phyloP scores from a whole-genome alignment of 768 basidiomycete species.

The Arthromyces matolae region DNA sequence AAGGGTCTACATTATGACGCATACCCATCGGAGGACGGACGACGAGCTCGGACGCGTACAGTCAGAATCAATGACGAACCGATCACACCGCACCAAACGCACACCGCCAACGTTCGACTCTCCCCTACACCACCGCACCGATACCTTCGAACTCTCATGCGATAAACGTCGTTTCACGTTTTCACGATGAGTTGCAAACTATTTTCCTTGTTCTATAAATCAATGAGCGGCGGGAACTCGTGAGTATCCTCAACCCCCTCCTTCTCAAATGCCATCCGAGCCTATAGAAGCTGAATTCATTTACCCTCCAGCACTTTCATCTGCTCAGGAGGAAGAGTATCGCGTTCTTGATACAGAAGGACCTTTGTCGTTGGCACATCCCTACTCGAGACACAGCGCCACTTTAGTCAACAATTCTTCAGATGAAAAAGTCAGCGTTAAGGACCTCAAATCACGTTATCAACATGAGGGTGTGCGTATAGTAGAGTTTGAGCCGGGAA shows the following conservation, averaged over 20 bases:
- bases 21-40: too few relatives aligned
- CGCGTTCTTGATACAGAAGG: constrained; percentile 2
- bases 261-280: constrained; percentile 7
- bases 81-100: too few relatives aligned
- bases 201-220: too few relatives aligned
- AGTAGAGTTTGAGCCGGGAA: constrained; percentile 8
- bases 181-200: too few relatives aligned
- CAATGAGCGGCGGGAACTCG: too few relatives aligned
- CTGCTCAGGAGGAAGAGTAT: constrained; percentile 7
- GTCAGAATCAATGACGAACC: too few relatives aligned
- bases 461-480: constrained; percentile 1
- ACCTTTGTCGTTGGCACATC: not conserved
- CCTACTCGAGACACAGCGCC: not conserved
- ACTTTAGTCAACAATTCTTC: not conserved
- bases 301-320: constrained; percentile 4
- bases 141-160: too few relatives aligned
- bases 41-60: too few relatives aligned
- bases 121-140: too few relatives aligned
- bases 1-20: too few relatives aligned
- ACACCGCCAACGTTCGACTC: too few relatives aligned
- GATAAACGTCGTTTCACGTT: too few relatives aligned
- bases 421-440: not conserved
- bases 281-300: constrained; percentile 7
- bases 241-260: not conserved
- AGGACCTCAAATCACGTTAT: constrained; percentile 1